These are phyloP conservation scores for Graphilbum sp. DNA, from an alignment of 2,329 filamentous ascomycete species.

Conservation along the genomic window DNA sequence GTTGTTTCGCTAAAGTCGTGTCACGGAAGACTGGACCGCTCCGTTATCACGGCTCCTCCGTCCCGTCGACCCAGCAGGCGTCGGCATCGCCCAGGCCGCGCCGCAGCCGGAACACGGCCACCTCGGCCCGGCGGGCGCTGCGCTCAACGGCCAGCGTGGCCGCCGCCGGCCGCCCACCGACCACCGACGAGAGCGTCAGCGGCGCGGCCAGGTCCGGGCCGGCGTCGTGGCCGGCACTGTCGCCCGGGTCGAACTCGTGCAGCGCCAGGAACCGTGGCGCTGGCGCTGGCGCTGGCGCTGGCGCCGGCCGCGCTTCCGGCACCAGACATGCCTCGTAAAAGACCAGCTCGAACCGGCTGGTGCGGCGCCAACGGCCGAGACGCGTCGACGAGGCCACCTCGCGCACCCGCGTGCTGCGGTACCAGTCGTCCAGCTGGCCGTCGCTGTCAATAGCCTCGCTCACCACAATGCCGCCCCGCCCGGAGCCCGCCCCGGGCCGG, in stretches of 20 bases:
- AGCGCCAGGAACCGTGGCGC: constrained; percentile 2
- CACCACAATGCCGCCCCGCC: too few relatives aligned
- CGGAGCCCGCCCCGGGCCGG: neutral
- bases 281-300: neutral
- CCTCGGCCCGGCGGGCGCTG: neutral
- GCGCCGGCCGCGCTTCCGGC: neutral
- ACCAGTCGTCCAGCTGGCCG: constrained; percentile 3
- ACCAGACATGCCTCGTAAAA: constrained; percentile 1
- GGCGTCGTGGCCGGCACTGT: neutral
- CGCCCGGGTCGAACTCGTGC: constrained; percentile 2
- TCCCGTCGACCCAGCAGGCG: too few relatives aligned
- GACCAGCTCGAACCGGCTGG: constrained; percentile 3
- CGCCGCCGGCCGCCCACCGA: neutral
- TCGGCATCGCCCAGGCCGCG: constrained; percentile 1
- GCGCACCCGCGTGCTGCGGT: neutral
- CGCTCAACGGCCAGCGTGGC: neutral
- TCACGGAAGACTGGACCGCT: too few relatives aligned
- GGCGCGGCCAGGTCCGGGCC: neutral
- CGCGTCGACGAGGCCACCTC: neutral
- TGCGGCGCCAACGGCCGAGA: constrained; percentile 1
- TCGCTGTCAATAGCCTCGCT: neutral
- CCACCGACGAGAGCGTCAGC: neutral
- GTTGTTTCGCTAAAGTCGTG: too few relatives aligned
- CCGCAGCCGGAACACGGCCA: constrained; percentile 1
- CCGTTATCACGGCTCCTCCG: too few relatives aligned